These are phyloP conservation scores for Sporothrix phasma DNA, from an alignment of 2,329 filamentous ascomycete genomes.

Conservation along the genomic window DNA sequence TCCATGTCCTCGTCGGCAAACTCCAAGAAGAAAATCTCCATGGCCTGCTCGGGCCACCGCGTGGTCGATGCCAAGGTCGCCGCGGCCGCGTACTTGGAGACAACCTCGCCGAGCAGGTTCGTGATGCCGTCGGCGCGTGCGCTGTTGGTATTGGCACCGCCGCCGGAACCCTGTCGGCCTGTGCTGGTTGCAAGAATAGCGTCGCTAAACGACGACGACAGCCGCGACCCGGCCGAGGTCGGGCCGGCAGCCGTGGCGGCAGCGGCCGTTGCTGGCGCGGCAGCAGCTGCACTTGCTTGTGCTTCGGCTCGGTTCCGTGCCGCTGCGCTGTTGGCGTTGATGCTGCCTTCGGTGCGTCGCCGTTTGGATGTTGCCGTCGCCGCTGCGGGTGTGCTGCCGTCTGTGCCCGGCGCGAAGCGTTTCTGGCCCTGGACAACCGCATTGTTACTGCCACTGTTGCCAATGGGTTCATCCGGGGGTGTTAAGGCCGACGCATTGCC, in stretches of 20 bases:
- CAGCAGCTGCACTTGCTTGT: neutral
- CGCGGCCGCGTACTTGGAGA: slow-evolving; percentile 28
- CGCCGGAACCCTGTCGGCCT: neutral
- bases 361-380: slow-evolving; percentile 25
- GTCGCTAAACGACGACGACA: slow-evolving; percentile 1
- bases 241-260: neutral
- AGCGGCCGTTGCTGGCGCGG: neutral
- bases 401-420: slow-evolving; percentile 25
- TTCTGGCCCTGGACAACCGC: slow-evolving; percentile 28
- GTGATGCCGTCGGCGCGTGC: slow-evolving; percentile 22
- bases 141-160: slow-evolving; percentile 1
- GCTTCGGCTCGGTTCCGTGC: neutral
- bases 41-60: slow-evolving; percentile 46
- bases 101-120: slow-evolving; percentile 31
- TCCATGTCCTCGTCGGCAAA: slow-evolving; percentile 48
- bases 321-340: slow-evolving; percentile 16
- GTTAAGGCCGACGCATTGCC: slow-evolving; percentile 35
- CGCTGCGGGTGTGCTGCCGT: slow-evolving; percentile 8
- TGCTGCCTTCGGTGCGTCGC: slow-evolving; percentile 26
- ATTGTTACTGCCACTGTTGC: slow-evolving; percentile 3
- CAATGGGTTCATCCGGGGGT: slow-evolving; percentile 40
- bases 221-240: neutral
- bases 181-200: neutral
- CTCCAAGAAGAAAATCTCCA: slow-evolving; percentile 50
- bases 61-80: slow-evolving; percentile 26